Evolutionary conservation across 306 rosid genomes (phyloP), one percentile per base, ranked within the genome.

Genomic region (Vigna mungo): DNA sequence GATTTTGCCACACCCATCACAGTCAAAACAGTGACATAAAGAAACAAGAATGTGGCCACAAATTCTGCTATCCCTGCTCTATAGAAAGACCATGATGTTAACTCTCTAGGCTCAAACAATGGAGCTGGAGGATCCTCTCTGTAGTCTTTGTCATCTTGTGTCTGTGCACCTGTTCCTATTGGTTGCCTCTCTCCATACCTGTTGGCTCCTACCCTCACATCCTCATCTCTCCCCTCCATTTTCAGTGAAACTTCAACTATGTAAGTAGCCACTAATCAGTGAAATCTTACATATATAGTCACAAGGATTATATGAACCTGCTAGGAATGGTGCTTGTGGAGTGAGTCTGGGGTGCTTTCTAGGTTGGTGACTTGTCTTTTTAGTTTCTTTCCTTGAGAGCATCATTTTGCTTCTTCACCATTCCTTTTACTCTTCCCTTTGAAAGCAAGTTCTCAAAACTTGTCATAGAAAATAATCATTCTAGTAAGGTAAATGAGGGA

Each of bases 221-320:
- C 86, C 62, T 80, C 87, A 23, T 84, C 80, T 37, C 36, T 72
- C 36, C 62, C 79, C 60, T 84, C 87, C 87, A 84, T 80, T 62
- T 25, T 60, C 18, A 46, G 1, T 43, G n/a, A 48, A 62, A 7
- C 5, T 44, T 65, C 12, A 37, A 17, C 49, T 34, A 9, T 64
- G 30, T 39, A 34, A 69, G 16, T 64, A 66, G 21, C 34, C 7
- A 49, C 20, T 16, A 74, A 34, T 27, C 6, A 49, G 17, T 7
- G 44, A 67, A 47, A 21, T 43, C 39, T 13, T 67, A 13, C 2
- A 43, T 39, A 66, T 66, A 66, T 66, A 21, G 71, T 21, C 34
- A 11, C 1, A 15, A 64, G 27, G 69, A 9, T n/a, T 62, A 9
- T 12, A 11, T 25, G 17, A 58, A 58, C 17, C 63, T 25, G 13